Percentiles rank a stretch among this genome's conserved stretches.
Evolutionary conservation across 1,284 basidiomycete species (phyloP).

Genomic region (Ustilago hordei): DNA sequence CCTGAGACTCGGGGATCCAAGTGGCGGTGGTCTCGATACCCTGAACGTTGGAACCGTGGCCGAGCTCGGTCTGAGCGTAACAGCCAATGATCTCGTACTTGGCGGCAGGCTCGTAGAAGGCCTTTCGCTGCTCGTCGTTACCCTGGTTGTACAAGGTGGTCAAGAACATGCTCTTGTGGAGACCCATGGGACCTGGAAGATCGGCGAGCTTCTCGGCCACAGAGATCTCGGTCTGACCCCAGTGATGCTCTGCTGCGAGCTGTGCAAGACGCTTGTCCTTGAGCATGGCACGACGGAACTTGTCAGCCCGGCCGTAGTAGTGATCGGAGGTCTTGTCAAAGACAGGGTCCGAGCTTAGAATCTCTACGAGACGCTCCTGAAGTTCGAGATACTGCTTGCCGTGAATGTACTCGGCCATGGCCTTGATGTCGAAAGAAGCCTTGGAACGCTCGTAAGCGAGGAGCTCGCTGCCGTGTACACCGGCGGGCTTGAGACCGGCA

Average conservation of each 20-base stretch:
- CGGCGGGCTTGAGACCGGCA: slow-evolving; percentile 61
- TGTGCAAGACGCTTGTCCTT: slow-evolving; percentile 70
- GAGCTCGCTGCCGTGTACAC: slow-evolving; percentile 55
- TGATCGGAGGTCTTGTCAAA: slow-evolving; percentile 78
- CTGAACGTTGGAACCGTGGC: slow-evolving; percentile 64
- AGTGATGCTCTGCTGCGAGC: slow-evolving; percentile 70
- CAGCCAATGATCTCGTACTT: slow-evolving; percentile 63
- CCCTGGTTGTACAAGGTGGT: slow-evolving; percentile 64
- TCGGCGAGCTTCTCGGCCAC: slow-evolving; percentile 62
- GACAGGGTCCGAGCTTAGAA: slow-evolving; percentile 74
- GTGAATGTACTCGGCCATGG: slow-evolving; percentile 62
- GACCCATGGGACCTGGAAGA: slow-evolving; percentile 58
- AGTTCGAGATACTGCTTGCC: slow-evolving; percentile 65
- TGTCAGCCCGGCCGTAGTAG: slow-evolving; percentile 68
- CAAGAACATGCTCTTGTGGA: slow-evolving; percentile 66
- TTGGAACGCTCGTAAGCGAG: slow-evolving; percentile 60
- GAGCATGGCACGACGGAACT: slow-evolving; percentile 65
- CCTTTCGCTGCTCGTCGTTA: slow-evolving; percentile 61
- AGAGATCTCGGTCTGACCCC: slow-evolving; percentile 41
- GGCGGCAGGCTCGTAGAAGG: slow-evolving; percentile 58
- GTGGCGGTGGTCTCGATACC: slow-evolving; percentile 63
- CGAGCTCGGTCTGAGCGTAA: slow-evolving; percentile 65
- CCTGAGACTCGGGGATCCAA: slow-evolving; percentile 53
- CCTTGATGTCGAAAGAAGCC: slow-evolving; percentile 60
- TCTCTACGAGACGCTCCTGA: slow-evolving; percentile 72